Evolutionary conservation across 805 yeast genomes (phyloP), one percentile per base, ranked within the genome.

Genomic region (Cyberlindnera galapagoensis): DNA sequence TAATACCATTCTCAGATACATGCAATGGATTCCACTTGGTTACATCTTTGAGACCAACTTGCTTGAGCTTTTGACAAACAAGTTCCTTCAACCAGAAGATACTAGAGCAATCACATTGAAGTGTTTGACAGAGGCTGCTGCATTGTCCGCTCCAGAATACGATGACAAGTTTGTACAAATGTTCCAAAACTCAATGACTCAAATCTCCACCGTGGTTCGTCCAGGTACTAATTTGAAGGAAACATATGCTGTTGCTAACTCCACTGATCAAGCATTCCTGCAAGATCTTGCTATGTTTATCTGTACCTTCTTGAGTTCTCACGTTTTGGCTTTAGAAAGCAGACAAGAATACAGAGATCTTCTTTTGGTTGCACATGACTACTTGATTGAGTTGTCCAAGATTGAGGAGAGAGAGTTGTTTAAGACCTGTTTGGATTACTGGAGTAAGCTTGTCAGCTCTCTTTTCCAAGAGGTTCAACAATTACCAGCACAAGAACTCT

Each of bases 341-440:
- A 74, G 70, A 43, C 75, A 69, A 24, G 57, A 63, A 34, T 57
- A 67, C 26, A 71, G 72, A 48, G 80, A 74, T 16, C 60, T 86
- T 31, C 63, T 86, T 36, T 54, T 81, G 35, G 72, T 76, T 33
- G 76, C 94, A 2, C 94, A 88, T 54, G 72, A 74, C 52, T 87
- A 87, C 57, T 66, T 92, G 47, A 74, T 92, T 45, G 81, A 81
- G 48, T 68, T 92, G 36, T 87, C 97, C 7, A 76, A 80, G 55
- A 83, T 92, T 47, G 95, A 90, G 42, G 99, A 92, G 61, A 74
- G 98, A 49, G 99, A 92, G 62, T 68, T 92, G 44, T 92, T 92
- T 66, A 92, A 92, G 58, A 88, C 94, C 27, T 85, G 95, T 51
- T 71, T 92, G 44, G 99, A 92, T 56, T 92, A 88, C 61, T 92